Evolutionary conservation across 495 filamentous ascomycete species (phyloP), one percentile per base, ranked within the genome.

Genomic region (Neurospora sp.): DNA sequence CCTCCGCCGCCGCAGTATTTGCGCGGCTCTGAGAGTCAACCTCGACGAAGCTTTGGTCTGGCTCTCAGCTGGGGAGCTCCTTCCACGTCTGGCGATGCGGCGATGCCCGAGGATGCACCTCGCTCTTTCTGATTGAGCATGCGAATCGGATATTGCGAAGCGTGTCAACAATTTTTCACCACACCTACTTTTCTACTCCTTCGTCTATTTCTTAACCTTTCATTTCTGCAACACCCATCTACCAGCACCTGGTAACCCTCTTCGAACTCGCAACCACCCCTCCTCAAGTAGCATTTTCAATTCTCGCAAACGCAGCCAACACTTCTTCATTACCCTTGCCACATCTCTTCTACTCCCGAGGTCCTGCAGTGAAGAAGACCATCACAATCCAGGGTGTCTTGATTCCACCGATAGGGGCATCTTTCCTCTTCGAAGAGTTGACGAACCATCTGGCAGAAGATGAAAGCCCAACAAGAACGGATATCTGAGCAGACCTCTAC

Each of bases 391-490:
- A 61, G 53, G 53, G 53, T 61, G 22, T 61, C 53, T 61, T 61
- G 22, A 61, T 61, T 61, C 22, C 22, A 61, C 53, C 53, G 53
- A 61, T 61, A 22, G 53, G 53, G 53, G 53, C 53, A 61, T 61
- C 53, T 61, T 61, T 12, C 53, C 53, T 61, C 22, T 61, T 61
- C 22, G 12, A 61, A 7, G 53, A 61, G 53, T 61, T 1, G 53
- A 61, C 22, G 53, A 61, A 61, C 53, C 53, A 61, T 61, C 22
- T 16, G 73, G 75, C 40, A 68, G 75, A 75, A 70, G 35, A 79
- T 81, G 81, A 77, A 74, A 75, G 78, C 72, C 78, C 70, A 22
- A 11, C 39, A 80, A 81, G 83, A 84, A 84, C 80, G 80, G 82
- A 83, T 76, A 82, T 84, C 81, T 80, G 82, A 83, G 82, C 82